Evolutionary conservation across 169 alveolate genomes (phyloP), one percentile per base, ranked within the genome.

Genomic region (Theileria luwenshuni): DNA sequence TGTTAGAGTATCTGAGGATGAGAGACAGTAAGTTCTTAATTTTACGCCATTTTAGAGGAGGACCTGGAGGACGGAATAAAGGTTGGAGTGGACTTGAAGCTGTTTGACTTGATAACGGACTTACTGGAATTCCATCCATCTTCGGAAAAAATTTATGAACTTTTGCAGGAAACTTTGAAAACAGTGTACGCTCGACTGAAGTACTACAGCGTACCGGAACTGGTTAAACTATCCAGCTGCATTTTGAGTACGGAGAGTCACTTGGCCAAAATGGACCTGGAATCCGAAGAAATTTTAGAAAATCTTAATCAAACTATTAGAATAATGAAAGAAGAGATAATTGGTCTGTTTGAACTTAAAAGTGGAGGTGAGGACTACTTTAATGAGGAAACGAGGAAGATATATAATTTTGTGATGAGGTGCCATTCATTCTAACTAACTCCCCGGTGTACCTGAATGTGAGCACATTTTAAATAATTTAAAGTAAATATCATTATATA

Each of bases 51-150:
- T 38, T 38, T 10, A 38, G 45, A 38, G 45, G 45, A 38, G 45
- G 45, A 38, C 10, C 45, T 5, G 45, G 35, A 23, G 32, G 65
- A 56, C 23, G 3, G 62, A 56, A 15, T 56, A 15, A 56, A 15
- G 5, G 65, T 56, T 15, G 65, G 65, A 56, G 17, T n/a, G 38
- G 65, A 56, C 30, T 15, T 56, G 65, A 56, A 56, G 42, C 30
- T 56, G 21, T 21, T 56, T 21, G 65, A 56, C 38, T 56, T 23
- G 23, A 10, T 56, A 2, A 25, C 42, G 17, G 72, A 45, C 35
- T 63, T 25, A 25, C 28, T 43, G 3, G 30, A 2, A 41, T 5
- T 63, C 17, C n/a, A n/a, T n/a, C 21, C 15, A 2, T 3, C 21
- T 32, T 27, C 3, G 7, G 72, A 63, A 13, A 10, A 19, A 32